Evolutionary conservation across 495 filamentous ascomycete species (phyloP), one percentile per base, ranked within the genome.

Genomic region (Neurospora tetraspora): DNA sequence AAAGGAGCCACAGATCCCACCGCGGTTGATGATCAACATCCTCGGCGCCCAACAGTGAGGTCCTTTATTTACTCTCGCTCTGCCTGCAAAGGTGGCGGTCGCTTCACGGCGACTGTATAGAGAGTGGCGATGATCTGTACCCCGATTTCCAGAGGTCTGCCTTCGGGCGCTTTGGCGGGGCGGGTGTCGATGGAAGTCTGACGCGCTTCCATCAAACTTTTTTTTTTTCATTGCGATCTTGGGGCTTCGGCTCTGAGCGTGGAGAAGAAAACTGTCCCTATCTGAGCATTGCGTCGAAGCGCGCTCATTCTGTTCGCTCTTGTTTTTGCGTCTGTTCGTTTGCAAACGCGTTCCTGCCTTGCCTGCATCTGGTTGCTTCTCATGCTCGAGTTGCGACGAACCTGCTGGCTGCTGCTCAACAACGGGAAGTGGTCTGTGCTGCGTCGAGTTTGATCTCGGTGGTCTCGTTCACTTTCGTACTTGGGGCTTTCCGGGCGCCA

Each of bases 1-100:
- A 92, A 88, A 90, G 82, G 82, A 88, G 86, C 85, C 82, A 87
- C 85, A 87, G 86, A 88, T 82, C 83, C 85, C 85, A 87, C 85
- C 85, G 85, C 86, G 86, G 87, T 86, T 87, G 87, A 89, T 88
- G 85, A 87, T 75, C 83, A 43, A 71, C 59, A 71, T 71, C 70
- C 70, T 71, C 70, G 70, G 70, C 70, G 23, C 70, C 70, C 70
- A 47, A 71, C 70, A 71, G 70, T 71, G 70, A 71, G 70, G 37
- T 45, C 70, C 70, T 59, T 71, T 81, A 79, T 79, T 71, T 61
- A 71, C 70, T 71, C 31, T 71, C 70, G 70, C n/a, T 39, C 70
- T 71, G 42, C 70, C 70, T 71, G 70, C 42, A 71, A 71, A 71
- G 70, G 70, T 53, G 70, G 70, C 70, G 70, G 70, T 47, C 7